Evolutionary conservation across 2,329 filamentous ascomycete genomes (phyloP).

Genomic region (Scytalidium lignicola): DNA sequence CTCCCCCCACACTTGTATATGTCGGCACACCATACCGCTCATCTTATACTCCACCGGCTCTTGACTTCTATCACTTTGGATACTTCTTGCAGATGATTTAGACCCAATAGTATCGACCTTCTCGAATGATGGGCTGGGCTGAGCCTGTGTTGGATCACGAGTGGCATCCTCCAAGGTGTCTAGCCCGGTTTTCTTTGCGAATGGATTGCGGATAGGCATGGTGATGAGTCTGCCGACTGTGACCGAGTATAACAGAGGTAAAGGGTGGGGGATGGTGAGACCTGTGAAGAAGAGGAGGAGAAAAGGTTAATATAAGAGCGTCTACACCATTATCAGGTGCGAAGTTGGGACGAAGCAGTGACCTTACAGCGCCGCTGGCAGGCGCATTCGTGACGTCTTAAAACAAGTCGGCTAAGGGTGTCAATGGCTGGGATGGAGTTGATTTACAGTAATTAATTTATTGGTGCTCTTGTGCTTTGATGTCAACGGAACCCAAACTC

Average conservation of each 20-base stretch:
- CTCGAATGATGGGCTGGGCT: conserved; percentile 50
- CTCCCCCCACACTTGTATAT: neutral
- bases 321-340: neutral
- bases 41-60: conserved; percentile 73
- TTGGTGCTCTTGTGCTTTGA: neutral
- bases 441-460: neutral
- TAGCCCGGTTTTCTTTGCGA: conserved; percentile 46
- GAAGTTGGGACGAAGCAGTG: neutral
- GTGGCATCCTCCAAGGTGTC: conserved; percentile 45
- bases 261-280: conserved; percentile 6
- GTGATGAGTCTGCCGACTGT: conserved; percentile 14
- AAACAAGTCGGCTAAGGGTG: neutral
- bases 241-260: neutral
- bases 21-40: conserved; percentile 61
- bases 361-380: neutral
- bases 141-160: conserved; percentile 37
- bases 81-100: conserved; percentile 56
- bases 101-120: conserved; percentile 58
- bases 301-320: neutral
- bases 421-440: neutral
- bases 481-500: too few species aligned
- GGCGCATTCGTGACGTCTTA: neutral
- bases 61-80: conserved; percentile 53
- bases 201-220: conserved; percentile 71
- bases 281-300: conserved; percentile 10